phyloP scores from a whole-genome alignment of 257 asterid genomes.

The Striga asiatica region DNA sequence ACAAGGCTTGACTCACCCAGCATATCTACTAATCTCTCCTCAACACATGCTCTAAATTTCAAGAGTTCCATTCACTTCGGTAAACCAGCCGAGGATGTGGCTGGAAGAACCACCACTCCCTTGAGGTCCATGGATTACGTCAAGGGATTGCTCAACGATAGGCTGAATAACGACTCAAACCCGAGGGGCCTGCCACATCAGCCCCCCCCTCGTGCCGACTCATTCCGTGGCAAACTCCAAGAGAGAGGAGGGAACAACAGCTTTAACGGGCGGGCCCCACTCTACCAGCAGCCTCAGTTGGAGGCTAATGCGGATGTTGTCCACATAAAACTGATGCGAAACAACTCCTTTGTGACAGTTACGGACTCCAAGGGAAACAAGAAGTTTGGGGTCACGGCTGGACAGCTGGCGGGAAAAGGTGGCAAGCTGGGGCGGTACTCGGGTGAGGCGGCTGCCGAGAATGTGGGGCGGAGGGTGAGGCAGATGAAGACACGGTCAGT shows the following conservation, averaged over 20 bases:
- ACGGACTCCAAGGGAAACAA: constrained; percentile 79
- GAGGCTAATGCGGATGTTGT: constrained; percentile 83
- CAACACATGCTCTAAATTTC: constrained; percentile 25
- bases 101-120: constrained; percentile 7
- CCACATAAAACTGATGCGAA: constrained; percentile 77
- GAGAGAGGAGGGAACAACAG: constrained; percentile 9
- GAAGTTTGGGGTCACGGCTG: constrained; percentile 65
- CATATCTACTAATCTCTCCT: too few species aligned
- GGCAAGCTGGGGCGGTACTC: constrained; percentile 50
- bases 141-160: not conserved
- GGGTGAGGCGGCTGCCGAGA: constrained; percentile 81
- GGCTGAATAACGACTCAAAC: not conserved
- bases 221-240: constrained; percentile 5
- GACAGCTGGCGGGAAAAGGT: constrained; percentile 56
- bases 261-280: constrained; percentile 2
- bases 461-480: constrained; percentile 63
- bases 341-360: constrained; percentile 66
- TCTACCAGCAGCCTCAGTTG: constrained; percentile 16
- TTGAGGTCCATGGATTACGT: not conserved
- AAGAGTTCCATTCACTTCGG: constrained; percentile 41
- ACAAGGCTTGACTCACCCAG: too few species aligned
- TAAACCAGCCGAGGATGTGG: constrained; percentile 24
- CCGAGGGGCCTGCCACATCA: not conserved
- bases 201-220: not conserved
- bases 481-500: constrained; percentile 57